Base-by-base conservation (phyloP, 208 protist species). In the Trypanosoma lewisi region DNA sequence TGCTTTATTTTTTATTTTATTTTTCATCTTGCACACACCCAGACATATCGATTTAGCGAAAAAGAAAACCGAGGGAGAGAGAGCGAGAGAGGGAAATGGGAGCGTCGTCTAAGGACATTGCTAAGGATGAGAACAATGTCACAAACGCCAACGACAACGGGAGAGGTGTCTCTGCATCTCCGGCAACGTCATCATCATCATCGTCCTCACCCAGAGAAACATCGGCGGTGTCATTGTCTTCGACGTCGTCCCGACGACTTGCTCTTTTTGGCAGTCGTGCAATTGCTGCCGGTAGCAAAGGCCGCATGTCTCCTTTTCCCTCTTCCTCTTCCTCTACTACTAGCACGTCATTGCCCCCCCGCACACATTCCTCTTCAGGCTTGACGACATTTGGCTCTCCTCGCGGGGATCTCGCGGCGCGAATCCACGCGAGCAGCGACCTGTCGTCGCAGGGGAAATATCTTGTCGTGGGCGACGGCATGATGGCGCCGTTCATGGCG, bases 401-500 rank as follows among this genome's bases (percentile, higher is more conserved):
- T 41, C 85, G 82, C 14, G 65, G 75, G 12, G 77, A 77, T n/a
- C 6, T 66, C 28, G 76, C 78, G 51, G 67, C 88, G 11, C 85
- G 78, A 61, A 80, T 91, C 19, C 73, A 74, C 47, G 67, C 59
- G 21, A 55, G 71, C 23, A 72, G 70, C 25, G 76, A 87, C 16
- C 57, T 93, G n/a, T 75, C 55, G 19, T 75, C 83, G 25, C 69
- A 78, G 23, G 82, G 74, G 2, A 92, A 89, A 53, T 97, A 94
- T 63, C 70, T 97, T 4, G 89, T 97, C 36, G 79, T 97, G 9
- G 92, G 92, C 0, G 92, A 97, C 67, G 85, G 88, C 14, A 69
- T 96, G 42, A 93, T 97, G 85, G 86, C 86, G 1, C 92, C 92
- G 0, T 94, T 97, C 62, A 97, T 97, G 92, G 89, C 92, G 19